Conservation (phyloP, 2,329 filamentous ascomycete species). For the Pseudogymnoascus sp. region DNA sequence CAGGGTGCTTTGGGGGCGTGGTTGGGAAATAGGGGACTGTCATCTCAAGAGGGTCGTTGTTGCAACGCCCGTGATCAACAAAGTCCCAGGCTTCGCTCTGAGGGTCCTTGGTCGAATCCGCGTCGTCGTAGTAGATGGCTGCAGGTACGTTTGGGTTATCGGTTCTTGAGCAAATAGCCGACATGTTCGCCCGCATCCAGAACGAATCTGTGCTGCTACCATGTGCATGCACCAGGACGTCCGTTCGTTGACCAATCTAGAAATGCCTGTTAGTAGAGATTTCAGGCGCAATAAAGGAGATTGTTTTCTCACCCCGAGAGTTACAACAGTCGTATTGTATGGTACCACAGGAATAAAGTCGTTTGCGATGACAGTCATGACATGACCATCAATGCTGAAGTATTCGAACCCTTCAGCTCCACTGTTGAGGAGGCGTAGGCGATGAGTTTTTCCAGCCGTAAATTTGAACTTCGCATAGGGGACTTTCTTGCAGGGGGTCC, state of each 20-base stretch:
- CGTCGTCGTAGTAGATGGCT: slow-evolving; percentile 57
- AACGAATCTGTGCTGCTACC: background rate
- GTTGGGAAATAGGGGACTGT: background rate
- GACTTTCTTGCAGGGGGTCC: too few species aligned
- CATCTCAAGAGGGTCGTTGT: background rate
- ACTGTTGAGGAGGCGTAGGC: slow-evolving; percentile 42
- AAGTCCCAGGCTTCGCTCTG: slow-evolving; percentile 30
- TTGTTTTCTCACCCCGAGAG: slow-evolving; percentile 36
- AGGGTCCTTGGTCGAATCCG: slow-evolving; percentile 44
- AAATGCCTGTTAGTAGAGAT: too few species aligned
- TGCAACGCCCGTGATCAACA: background rate
- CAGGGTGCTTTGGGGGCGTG: slow-evolving; percentile 16
- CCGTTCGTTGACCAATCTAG: slow-evolving; percentile 41
- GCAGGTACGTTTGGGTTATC: slow-evolving; percentile 49
- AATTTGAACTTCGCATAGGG: slow-evolving; percentile 31
- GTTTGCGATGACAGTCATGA: slow-evolving; percentile 59
- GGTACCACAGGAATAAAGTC: slow-evolving; percentile 52
- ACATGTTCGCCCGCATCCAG: slow-evolving; percentile 27
- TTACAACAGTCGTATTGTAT: slow-evolving; percentile 38
- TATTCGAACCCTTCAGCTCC: slow-evolving; percentile 41
- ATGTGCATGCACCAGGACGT: slow-evolving; percentile 33
- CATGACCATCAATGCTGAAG: slow-evolving; percentile 42
- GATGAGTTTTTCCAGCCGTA: slow-evolving; percentile 37
- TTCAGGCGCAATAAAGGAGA: too few species aligned
- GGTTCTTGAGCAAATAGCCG: slow-evolving; percentile 39